phyloP scores from a whole-genome alignment of 176 grass and related monocot species.

The Carex myosuroides region DNA sequence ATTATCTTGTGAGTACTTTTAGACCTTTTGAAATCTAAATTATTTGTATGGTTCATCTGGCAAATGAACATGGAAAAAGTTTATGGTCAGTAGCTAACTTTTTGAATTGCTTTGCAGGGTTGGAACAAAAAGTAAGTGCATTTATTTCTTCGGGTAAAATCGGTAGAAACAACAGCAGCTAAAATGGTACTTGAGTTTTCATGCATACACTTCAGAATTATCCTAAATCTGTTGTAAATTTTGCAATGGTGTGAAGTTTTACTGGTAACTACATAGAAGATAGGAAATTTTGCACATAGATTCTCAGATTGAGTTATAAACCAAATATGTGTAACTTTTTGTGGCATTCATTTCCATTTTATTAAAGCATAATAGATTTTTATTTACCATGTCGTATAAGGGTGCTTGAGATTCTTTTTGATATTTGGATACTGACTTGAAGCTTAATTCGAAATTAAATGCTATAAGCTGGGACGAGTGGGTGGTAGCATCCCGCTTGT shows the following conservation, averaged over 20 bases:
- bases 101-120: conserved; percentile 57
- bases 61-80: neutral
- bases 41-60: neutral
- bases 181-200: neutral
- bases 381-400: neutral
- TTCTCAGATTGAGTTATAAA: neutral
- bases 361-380: neutral
- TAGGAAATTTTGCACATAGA: neutral
- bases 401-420: neutral
- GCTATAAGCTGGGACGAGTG: conserved; percentile 90
- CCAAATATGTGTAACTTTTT: neutral
- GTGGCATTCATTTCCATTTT: neutral
- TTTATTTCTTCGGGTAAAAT: neutral
- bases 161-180: neutral
- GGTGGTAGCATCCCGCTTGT: conserved; percentile 62
- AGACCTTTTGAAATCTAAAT: neutral
- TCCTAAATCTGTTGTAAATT: neutral
- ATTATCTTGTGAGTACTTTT: conserved; percentile 70
- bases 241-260: neutral
- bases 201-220: neutral
- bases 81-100: conserved; percentile 24
- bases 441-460: conserved; percentile 19
- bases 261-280: neutral
- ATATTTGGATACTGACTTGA: neutral
- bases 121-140: conserved; percentile 96